phyloP scores from a whole-genome alignment of 2,329 filamentous ascomycete genomes.

The Penicillium sp. region DNA sequence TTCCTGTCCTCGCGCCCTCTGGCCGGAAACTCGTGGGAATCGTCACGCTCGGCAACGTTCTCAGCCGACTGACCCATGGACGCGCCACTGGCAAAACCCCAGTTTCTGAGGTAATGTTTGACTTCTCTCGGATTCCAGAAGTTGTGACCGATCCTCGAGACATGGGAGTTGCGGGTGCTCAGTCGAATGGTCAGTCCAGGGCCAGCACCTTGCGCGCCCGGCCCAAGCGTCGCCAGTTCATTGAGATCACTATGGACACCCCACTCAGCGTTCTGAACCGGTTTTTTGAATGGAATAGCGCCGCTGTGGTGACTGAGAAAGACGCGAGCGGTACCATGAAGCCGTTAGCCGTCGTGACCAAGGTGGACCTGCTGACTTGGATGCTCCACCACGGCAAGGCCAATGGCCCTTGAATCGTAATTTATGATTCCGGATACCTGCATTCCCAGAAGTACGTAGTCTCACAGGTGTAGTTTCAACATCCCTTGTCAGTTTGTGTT shows the following conservation, averaged over 20 bases:
- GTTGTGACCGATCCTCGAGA: conserved; percentile 83
- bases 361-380: conserved; percentile 92
- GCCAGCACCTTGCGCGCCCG: conserved; percentile 19
- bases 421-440: too few species aligned
- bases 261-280: conserved; percentile 77
- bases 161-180: conserved; percentile 44
- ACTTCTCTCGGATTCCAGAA: conserved; percentile 83
- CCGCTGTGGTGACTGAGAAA: conserved; percentile 86
- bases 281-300: conserved; percentile 98
- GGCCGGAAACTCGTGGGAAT: conserved; percentile 78
- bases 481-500: too few species aligned
- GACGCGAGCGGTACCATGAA: conserved; percentile 61
- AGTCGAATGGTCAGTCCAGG: conserved; percentile 21
- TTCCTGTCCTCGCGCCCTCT: conserved; percentile 75
- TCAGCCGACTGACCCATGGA: conserved; percentile 83
- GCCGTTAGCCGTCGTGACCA: conserved; percentile 88
- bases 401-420: conserved; percentile 18
- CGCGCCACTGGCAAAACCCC: conserved; percentile 70
- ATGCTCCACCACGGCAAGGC: conserved; percentile 65
- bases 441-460: too few species aligned
- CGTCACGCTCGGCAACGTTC: conserved; percentile 89
- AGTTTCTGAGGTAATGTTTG: conserved; percentile 92
- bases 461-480: too few species aligned
- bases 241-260: conserved; percentile 91
- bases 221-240: conserved; percentile 66